Evolutionary conservation across 2,329 filamentous ascomycete species (phyloP).

Genomic region (Fusarium concolor): DNA sequence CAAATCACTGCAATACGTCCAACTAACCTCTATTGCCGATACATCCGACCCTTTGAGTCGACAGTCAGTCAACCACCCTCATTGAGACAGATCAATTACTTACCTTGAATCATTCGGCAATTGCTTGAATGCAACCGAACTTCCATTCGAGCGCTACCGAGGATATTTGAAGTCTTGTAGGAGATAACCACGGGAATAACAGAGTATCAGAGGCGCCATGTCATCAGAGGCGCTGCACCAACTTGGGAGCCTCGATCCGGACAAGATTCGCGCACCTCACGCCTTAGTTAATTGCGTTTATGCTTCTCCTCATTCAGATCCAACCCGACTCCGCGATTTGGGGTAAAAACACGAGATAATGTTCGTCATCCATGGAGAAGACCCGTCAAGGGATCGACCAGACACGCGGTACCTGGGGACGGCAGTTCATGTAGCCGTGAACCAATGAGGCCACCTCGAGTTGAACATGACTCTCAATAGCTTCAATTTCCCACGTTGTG

Average conservation of each 20-base stretch:
- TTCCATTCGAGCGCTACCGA: conserved; percentile 39
- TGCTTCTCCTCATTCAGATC: conserved; percentile 39
- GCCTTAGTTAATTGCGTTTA: conserved; percentile 9
- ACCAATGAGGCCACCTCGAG: conserved; percentile 17
- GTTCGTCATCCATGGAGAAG: conserved; percentile 19
- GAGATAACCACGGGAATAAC: conserved; percentile 39
- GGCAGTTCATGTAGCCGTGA: conserved; percentile 22
- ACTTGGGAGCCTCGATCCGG: conserved; percentile 9
- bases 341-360: conserved; percentile 14
- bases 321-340: conserved; percentile 20
- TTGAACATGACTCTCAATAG: conserved; percentile 24
- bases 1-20: background rate
- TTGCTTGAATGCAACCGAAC: conserved; percentile 18
- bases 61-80: background rate
- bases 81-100: background rate
- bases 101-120: conserved; percentile 3
- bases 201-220: conserved; percentile 10
- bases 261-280: conserved; percentile 1
- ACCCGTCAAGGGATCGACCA: conserved; percentile 28
- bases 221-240: conserved; percentile 19
- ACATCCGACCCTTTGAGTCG: background rate
- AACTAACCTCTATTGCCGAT: conserved; percentile 8
- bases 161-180: conserved; percentile 3
- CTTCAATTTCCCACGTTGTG: conserved; percentile 6
- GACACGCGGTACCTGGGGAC: conserved; percentile 12